Conservation (phyloP, 441 rosid species). For the Dalechampia spathulata region DNA sequence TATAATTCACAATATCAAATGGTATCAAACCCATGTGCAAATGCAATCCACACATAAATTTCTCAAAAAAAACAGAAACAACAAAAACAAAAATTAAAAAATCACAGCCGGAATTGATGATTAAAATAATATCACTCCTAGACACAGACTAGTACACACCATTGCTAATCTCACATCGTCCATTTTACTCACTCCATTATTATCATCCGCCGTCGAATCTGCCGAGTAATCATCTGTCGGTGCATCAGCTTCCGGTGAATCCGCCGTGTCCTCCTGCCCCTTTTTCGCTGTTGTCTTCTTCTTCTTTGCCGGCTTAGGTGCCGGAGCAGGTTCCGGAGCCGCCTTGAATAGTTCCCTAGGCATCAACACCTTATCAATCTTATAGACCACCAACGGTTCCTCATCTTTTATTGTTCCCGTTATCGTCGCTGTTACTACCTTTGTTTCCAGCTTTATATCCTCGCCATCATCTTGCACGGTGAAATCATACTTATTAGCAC, state of each 20-base stretch:
- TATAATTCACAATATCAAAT: not conserved
- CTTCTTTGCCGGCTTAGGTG: conserved; percentile 33
- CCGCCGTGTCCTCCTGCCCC: conserved; percentile 37
- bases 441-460: conserved; percentile 59
- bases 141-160: conserved; percentile 22
- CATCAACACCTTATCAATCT: conserved; percentile 59
- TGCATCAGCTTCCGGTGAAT: conserved; percentile 54
- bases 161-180: conserved; percentile 25
- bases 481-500: conserved; percentile 63
- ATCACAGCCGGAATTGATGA: conserved; percentile 1
- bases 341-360: conserved; percentile 63
- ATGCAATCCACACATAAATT: not conserved
- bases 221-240: conserved; percentile 45
- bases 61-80: not conserved
- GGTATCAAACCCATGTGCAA: not conserved
- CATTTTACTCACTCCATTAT: conserved; percentile 28
- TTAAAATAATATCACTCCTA: conserved; percentile 21
- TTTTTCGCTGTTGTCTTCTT: conserved; percentile 15
- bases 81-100: not conserved
- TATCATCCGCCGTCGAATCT: conserved; percentile 43
- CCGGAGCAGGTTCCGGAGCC: conserved; percentile 41
- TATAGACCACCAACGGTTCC: conserved; percentile 70
- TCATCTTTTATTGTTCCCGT: conserved; percentile 63
- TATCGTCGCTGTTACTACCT: conserved; percentile 56
- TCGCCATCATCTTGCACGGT: conserved; percentile 84